A percentile compares a stretch with the other conserved stretches of the same genome.
Conservation (phyloP, 148 eudicot species). For the Fagopyrum homotropicum region DNA sequence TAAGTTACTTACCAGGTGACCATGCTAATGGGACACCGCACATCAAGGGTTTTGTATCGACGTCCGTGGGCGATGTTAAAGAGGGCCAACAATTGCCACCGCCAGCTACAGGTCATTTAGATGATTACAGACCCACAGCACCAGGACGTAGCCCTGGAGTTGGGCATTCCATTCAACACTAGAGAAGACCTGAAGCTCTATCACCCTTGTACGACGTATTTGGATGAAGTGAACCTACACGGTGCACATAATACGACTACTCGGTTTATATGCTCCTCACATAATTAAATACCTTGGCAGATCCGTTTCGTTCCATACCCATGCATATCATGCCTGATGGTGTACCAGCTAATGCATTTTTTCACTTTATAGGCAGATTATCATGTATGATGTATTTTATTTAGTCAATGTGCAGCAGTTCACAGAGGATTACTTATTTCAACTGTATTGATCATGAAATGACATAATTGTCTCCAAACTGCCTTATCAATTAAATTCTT, state of each 20-base stretch:
- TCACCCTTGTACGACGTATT: neutral
- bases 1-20: neutral
- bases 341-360: neutral
- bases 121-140: slow-evolving; percentile 23
- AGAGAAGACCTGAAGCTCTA: neutral
- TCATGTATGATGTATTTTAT: neutral
- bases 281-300: too few species aligned
- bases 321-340: too few species aligned
- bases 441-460: neutral
- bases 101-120: neutral
- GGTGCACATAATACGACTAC: too few species aligned
- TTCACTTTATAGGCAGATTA: neutral
- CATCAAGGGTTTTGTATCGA: neutral
- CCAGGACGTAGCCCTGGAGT: slow-evolving; percentile 56
- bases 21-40: neutral
- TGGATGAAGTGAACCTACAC: neutral
- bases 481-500: neutral
- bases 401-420: neutral
- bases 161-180: slow-evolving; percentile 28
- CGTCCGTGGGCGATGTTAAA: neutral
- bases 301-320: too few species aligned
- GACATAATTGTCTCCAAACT: neutral
- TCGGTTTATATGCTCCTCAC: too few species aligned
- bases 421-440: neutral
- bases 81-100: neutral